Percentiles rank a stretch among this genome's conserved stretches.
These are phyloP conservation scores for Claviceps citrina DNA, from an alignment of 2,329 filamentous ascomycete genomes.

Conservation along the genomic window DNA sequence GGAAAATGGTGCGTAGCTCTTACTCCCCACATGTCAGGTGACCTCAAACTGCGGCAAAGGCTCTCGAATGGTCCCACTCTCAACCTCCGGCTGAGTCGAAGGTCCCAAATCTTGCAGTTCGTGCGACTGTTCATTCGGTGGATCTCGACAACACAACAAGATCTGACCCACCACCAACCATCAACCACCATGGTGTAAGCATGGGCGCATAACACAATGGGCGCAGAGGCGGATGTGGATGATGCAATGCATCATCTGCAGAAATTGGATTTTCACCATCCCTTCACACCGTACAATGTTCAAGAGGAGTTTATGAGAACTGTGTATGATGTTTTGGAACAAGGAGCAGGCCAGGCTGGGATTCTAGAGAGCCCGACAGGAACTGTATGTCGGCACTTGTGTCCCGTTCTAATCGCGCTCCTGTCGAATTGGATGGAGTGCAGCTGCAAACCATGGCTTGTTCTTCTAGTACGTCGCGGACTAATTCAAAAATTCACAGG, in stretches of 20 bases:
- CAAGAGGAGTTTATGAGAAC: conserved; percentile 78
- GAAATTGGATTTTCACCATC: conserved; percentile 61
- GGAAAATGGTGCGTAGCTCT: too few relatives aligned
- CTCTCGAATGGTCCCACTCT: background rate
- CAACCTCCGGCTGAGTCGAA: too few relatives aligned
- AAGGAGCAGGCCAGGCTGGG: conserved; percentile 56
- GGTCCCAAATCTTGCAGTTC: background rate
- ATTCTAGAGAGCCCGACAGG: conserved; percentile 92
- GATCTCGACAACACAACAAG: background rate
- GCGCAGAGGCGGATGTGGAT: conserved; percentile 5
- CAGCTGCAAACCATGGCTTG: background rate
- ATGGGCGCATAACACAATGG: conserved; percentile 5
- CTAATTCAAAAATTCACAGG: conserved; percentile 26
- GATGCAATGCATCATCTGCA: conserved; percentile 11
- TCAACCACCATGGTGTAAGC: too few relatives aligned
- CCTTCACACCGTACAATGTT: conserved; percentile 74
- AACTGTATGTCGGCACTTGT: conserved; percentile 28
- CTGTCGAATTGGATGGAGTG: background rate
- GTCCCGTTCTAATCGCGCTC: background rate
- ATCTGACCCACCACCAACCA: background rate
- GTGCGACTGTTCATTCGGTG: background rate
- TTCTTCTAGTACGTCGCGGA: too few relatives aligned
- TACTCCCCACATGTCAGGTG: too few relatives aligned
- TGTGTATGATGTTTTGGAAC: conserved; percentile 62
- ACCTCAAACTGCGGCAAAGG: conserved; percentile 11